These are phyloP conservation scores for Chalciporus piperatoides DNA, from an alignment of 1,284 basidiomycete genomes.

Conservation along the genomic window DNA sequence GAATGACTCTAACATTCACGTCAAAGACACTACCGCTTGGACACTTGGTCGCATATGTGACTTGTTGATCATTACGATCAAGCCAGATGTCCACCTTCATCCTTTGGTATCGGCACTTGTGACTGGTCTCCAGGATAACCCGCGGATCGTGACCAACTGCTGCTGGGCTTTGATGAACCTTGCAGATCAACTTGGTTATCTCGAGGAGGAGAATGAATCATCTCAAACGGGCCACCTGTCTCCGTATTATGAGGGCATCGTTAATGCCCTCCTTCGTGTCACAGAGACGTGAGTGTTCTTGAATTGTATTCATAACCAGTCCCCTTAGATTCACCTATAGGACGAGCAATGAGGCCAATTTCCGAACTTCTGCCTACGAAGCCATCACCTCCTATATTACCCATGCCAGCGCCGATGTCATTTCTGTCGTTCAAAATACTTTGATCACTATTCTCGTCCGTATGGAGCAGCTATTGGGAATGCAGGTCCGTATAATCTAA, in stretches of 20 bases:
- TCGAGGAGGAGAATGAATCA: conserved; percentile 53
- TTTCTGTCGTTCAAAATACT: conserved; percentile 82
- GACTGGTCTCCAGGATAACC: conserved; percentile 75
- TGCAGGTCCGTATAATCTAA: conserved; percentile 53
- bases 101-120: conserved; percentile 84
- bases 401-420: conserved; percentile 78
- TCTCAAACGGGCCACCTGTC: conserved; percentile 66
- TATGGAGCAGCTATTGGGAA: conserved; percentile 83
- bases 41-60: conserved; percentile 96
- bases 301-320: not conserved
- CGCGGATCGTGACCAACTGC: conserved; percentile 89
- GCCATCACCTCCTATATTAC: conserved; percentile 87
- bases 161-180: conserved; percentile 98
- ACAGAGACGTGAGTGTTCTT: conserved; percentile 70
- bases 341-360: conserved; percentile 86
- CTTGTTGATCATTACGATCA: conserved; percentile 82
- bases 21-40: conserved; percentile 98
- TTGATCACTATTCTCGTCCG: conserved; percentile 79
- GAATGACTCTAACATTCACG: conserved; percentile 79
- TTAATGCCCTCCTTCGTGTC: conserved; percentile 77
- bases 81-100: conserved; percentile 86
- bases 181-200: conserved; percentile 75
- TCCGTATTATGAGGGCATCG: conserved; percentile 86
- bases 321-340: conserved; percentile 39
- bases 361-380: conserved; percentile 94